Conservation (phyloP, 2,329 filamentous ascomycete genomes). For the Cordyceps cateniannulata region DNA sequence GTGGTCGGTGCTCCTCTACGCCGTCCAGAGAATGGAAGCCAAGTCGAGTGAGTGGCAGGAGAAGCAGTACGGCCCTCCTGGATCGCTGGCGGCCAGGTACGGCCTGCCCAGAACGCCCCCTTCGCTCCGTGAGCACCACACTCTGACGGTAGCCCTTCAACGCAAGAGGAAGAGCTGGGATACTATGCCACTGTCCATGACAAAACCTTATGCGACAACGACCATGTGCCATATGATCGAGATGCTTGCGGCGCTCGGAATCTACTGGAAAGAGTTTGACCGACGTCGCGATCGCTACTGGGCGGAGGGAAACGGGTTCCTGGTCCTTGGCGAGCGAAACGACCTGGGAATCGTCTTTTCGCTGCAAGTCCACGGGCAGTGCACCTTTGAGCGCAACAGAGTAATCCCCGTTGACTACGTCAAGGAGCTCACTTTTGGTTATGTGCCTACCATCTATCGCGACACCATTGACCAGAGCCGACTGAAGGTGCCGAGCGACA, state of each 20-base stretch:
- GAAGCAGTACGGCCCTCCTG: slow-evolving; percentile 25
- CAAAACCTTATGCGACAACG: slow-evolving; percentile 45
- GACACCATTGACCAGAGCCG: slow-evolving; percentile 32
- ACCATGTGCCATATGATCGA: slow-evolving; percentile 51
- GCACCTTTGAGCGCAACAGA: slow-evolving; percentile 41
- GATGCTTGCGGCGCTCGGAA: slow-evolving; percentile 46
- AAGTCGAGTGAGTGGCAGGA: slow-evolving; percentile 42
- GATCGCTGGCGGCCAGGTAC: slow-evolving; percentile 11
- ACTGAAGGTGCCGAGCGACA: slow-evolving; percentile 32
- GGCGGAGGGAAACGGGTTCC: slow-evolving; percentile 50
- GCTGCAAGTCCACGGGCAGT: slow-evolving; percentile 45
- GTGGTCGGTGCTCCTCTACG: slow-evolving; percentile 45
- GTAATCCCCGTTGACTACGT: slow-evolving; percentile 47
- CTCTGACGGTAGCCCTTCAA: slow-evolving; percentile 40
- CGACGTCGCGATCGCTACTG: slow-evolving; percentile 42
- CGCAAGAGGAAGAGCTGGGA: slow-evolving; percentile 44
- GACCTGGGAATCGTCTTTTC: slow-evolving; percentile 50
- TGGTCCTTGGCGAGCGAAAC: slow-evolving; percentile 38
- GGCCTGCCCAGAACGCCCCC: slow-evolving; percentile 21
- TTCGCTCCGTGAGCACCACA: slow-evolving; percentile 27
- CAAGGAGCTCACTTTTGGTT: slow-evolving; percentile 51
- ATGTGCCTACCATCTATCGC: slow-evolving; percentile 48
- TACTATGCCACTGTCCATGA: slow-evolving; percentile 41
- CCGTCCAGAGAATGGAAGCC: slow-evolving; percentile 43
- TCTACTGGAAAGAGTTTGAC: slow-evolving; percentile 55